Percentiles rank a stretch among this genome's conserved stretches.
Evolutionary conservation across 225 moss, liverwort and hornwort species (phyloP).

Genomic region (Thuidium tamariscinum): DNA sequence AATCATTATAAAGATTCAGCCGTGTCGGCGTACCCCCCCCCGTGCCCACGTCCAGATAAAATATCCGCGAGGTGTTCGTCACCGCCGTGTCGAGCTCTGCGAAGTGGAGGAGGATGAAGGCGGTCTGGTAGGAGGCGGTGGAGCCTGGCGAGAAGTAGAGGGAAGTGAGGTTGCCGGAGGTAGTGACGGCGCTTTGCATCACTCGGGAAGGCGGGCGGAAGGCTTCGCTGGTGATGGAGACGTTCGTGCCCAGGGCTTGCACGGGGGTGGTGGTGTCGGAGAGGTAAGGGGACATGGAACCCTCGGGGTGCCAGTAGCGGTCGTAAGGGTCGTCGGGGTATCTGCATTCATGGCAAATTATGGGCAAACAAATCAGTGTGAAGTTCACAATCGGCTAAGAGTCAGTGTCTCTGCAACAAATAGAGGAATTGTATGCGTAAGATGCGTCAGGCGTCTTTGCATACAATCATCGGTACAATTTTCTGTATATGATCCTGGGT

Average conservation of each 20-base stretch:
- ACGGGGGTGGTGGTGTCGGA: not conserved
- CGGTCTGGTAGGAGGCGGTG: not conserved
- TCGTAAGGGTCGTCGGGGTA: constrained; percentile 4
- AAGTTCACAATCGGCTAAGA: not conserved
- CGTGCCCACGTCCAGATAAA: not conserved
- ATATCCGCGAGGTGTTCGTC: not conserved
- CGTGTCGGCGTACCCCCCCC: rapidly evolving
- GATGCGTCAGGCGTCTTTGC: not conserved
- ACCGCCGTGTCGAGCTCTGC: not conserved
- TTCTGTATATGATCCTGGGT: not conserved
- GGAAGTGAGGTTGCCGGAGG: not conserved
- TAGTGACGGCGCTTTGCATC: not conserved
- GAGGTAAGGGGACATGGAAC: not conserved
- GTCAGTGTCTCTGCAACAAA: not conserved
- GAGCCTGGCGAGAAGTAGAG: not conserved
- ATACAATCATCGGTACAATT: not conserved
- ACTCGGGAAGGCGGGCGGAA: not conserved
- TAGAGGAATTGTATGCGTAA: not conserved
- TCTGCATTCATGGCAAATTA: not conserved
- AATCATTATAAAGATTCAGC: not conserved
- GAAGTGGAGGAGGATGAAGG: not conserved
- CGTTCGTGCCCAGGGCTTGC: not conserved
- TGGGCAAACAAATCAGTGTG: not conserved
- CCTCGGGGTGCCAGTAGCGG: constrained; percentile 13
- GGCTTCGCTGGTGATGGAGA: rapidly evolving